Conservation (phyloP, 352 stramenopile species). For the Globisporangium nodosum region DNA sequence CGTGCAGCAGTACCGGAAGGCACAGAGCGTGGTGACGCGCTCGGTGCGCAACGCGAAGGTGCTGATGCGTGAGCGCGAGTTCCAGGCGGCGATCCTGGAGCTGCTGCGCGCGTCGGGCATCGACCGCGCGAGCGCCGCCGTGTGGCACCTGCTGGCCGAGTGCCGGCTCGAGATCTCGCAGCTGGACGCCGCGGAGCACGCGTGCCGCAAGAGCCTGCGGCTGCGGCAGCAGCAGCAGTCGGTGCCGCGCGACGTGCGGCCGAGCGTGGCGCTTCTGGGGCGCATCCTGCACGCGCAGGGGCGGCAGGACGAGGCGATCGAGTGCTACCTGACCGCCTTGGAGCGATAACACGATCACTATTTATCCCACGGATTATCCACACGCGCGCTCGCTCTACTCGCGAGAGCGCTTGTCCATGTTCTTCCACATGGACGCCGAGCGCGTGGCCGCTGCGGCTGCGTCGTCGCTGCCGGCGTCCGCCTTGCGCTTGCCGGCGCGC, state of each 20-base stretch:
- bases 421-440: conserved; percentile 41
- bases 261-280: conserved; percentile 37
- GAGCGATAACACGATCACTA: conserved; percentile 21
- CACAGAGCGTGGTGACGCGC: conserved; percentile 34
- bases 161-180: conserved; percentile 46
- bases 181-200: conserved; percentile 39
- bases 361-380: conserved; percentile 8
- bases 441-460: conserved; percentile 6
- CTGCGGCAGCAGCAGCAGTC: conserved; percentile 20
- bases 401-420: conserved; percentile 23
- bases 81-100: conserved; percentile 56
- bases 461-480: conserved; percentile 1
- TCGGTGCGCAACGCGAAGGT: conserved; percentile 28
- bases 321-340: conserved; percentile 61
- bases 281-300: conserved; percentile 47
- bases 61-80: conserved; percentile 48
- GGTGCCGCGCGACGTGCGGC: conserved; percentile 11
- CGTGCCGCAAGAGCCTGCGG: conserved; percentile 47
- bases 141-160: conserved; percentile 54
- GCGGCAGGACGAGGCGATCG: conserved; percentile 43
- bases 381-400: conserved; percentile 4
- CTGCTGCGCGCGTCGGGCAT: conserved; percentile 37
- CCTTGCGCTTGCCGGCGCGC: conserved; percentile 12
- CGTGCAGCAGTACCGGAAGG: conserved; percentile 41
- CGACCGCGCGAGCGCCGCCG: conserved; percentile 38